Percentiles rank a stretch among this genome's conserved stretches.
phyloP scores from a whole-genome alignment of 1,284 basidiomycete species.

The Sporisorium reilianum region DNA sequence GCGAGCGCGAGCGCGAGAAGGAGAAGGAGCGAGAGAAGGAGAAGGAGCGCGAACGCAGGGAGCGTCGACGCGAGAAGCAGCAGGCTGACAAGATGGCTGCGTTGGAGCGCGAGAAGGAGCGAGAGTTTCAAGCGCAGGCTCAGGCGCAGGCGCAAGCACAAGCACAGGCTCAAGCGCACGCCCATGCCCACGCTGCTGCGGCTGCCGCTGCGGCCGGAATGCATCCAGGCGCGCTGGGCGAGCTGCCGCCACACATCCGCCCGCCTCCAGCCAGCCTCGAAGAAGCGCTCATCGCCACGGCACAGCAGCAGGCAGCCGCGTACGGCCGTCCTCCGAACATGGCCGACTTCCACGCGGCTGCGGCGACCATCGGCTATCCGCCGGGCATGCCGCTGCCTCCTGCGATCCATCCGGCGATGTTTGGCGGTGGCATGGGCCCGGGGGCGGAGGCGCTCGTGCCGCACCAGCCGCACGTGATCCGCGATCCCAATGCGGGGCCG shows the following conservation, averaged over 20 bases:
- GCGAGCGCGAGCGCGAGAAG: conserved; percentile 37
- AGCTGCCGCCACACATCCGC: conserved; percentile 33
- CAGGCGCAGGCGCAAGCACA: conserved; percentile 44
- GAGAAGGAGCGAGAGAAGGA: conserved; percentile 45
- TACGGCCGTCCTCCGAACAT: conserved; percentile 39
- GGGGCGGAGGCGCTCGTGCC: conserved; percentile 22
- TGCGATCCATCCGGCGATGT: conserved; percentile 36
- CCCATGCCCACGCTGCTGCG: conserved; percentile 31
- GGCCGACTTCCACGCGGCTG: conserved; percentile 49
- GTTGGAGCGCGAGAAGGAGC: conserved; percentile 40
- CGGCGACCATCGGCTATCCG: conserved; percentile 40
- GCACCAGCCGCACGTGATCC: conserved; percentile 37
- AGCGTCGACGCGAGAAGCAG: conserved; percentile 46
- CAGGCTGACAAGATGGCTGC: conserved; percentile 49
- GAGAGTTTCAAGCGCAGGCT: conserved; percentile 35
- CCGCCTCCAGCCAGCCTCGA: conserved; percentile 39
- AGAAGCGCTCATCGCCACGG: conserved; percentile 43
- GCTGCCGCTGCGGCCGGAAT: conserved; percentile 34
- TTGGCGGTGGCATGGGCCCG: conserved; percentile 26
- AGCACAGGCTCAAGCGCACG: conserved; percentile 45
- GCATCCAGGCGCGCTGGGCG: conserved; percentile 30
- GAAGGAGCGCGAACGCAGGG: conserved; percentile 39
- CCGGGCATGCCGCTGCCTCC: conserved; percentile 44
- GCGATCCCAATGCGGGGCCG: conserved; percentile 57
- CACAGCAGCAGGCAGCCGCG: conserved; percentile 42